Conservation (phyloP, 106 monocot genomes). For the Platanthera zijinensis region DNA sequence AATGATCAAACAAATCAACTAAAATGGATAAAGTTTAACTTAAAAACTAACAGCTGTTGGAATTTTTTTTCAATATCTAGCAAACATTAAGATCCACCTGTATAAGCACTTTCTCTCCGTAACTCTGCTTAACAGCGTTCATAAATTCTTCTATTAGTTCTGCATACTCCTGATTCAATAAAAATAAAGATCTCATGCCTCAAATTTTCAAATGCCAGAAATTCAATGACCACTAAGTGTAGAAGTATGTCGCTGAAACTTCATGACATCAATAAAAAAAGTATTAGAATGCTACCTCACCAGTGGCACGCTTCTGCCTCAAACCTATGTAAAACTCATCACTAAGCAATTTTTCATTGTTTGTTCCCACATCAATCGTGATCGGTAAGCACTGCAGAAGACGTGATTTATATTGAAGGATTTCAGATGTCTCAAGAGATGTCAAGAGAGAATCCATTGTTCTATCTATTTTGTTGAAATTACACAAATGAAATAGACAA, state of each 20-base stretch:
- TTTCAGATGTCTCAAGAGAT: background rate
- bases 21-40: background rate
- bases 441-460: background rate
- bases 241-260: too few species aligned
- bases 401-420: too few species aligned
- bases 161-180: constrained; percentile 17
- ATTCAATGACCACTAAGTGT: too few species aligned
- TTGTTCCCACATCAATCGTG: constrained; percentile 28
- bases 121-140: constrained; percentile 25
- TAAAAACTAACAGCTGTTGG: too few species aligned
- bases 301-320: constrained; percentile 22
- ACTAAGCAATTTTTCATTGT: constrained; percentile 16
- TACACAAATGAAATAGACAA: background rate
- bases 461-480: background rate
- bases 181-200: background rate
- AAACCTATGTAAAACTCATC: constrained; percentile 28
- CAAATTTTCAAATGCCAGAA: too few species aligned
- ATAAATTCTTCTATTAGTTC: constrained; percentile 23
- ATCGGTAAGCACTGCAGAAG: constrained; percentile 21
- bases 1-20: background rate
- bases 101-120: constrained; percentile 25
- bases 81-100: background rate
- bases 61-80: too few species aligned
- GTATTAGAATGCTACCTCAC: constrained; percentile 10
- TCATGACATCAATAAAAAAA: too few species aligned